These are phyloP conservation scores for Pholiota microspora DNA, from an alignment of 768 basidiomycete species.

Conservation along the genomic window DNA sequence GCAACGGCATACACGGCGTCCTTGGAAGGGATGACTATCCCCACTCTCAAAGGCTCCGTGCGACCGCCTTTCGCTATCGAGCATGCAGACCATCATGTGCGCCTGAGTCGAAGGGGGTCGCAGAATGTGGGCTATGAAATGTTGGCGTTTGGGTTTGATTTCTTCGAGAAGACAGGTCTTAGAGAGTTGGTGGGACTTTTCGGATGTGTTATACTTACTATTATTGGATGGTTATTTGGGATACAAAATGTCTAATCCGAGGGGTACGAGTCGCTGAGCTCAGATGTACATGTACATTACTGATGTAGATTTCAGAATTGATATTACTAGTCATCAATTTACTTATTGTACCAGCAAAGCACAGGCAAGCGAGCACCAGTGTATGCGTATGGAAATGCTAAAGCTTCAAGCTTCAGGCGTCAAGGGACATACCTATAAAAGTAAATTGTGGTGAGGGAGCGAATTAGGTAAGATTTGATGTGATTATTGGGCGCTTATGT, in stretches of 20 bases:
- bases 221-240: conserved; percentile 18
- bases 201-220: conserved; percentile 18
- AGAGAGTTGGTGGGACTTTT: conserved; percentile 29
- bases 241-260: conserved; percentile 10
- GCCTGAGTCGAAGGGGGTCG: conserved; percentile 19
- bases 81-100: conserved; percentile 33
- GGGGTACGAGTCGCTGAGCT: no score
- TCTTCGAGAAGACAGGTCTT: conserved; percentile 34
- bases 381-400: no score
- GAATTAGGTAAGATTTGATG: no score
- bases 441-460: no score
- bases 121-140: conserved; percentile 15
- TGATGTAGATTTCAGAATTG: no score
- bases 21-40: conserved; percentile 15
- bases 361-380: no score
- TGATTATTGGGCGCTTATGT: no score
- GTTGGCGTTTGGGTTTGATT: conserved; percentile 34
- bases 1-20: conserved; percentile 11
- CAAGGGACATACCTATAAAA: no score
- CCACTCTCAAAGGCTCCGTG: conserved; percentile 25
- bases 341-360: no score
- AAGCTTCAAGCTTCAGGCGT: no score
- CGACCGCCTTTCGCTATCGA: conserved; percentile 42
- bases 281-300: no score
- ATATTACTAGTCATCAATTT: no score